Conservation (phyloP, 108 stramenopile genomes). For the Aureococcus anophagefferens region DNA sequence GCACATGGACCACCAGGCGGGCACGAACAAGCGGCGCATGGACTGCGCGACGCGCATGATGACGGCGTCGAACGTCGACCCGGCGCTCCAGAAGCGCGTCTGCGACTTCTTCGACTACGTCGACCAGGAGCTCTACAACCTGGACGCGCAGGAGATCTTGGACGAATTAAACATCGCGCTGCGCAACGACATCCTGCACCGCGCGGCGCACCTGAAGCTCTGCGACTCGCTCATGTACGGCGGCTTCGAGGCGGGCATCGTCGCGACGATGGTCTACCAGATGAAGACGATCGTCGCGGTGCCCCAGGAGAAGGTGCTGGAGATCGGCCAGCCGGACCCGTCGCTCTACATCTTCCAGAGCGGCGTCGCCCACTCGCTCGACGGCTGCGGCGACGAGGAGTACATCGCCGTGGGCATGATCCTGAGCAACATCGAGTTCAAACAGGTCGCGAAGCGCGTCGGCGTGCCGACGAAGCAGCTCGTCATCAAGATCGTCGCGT, state of each 20-base stretch:
- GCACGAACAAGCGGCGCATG: conserved; percentile 35
- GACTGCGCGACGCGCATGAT: conserved; percentile 42
- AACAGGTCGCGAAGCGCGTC: conserved; percentile 6
- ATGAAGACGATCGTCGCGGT: background rate
- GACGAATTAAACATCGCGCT: conserved; percentile 27
- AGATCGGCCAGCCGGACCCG: background rate
- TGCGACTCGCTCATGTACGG: background rate
- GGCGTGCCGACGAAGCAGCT: conserved; percentile 29
- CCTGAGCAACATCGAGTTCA: background rate
- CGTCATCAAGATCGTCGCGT: conserved; percentile 22
- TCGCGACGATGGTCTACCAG: background rate
- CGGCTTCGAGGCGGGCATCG: background rate
- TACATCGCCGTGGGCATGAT: background rate
- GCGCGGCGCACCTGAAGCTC: background rate
- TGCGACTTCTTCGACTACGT: conserved; percentile 37
- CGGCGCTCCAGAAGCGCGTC: conserved; percentile 17
- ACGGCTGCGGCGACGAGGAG: background rate
- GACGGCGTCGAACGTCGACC: conserved; percentile 16
- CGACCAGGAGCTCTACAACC: conserved; percentile 34
- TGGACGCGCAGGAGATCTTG: conserved; percentile 32
- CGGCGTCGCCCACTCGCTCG: background rate
- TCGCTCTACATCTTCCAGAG: background rate
- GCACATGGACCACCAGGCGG: conserved; percentile 43
- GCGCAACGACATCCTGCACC: conserved; percentile 22
- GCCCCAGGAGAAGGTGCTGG: background rate